Evolutionary conservation across 148 eudicot species (phyloP), one percentile per base, ranked within the genome.

Genomic region (Camellia granthamiana): DNA sequence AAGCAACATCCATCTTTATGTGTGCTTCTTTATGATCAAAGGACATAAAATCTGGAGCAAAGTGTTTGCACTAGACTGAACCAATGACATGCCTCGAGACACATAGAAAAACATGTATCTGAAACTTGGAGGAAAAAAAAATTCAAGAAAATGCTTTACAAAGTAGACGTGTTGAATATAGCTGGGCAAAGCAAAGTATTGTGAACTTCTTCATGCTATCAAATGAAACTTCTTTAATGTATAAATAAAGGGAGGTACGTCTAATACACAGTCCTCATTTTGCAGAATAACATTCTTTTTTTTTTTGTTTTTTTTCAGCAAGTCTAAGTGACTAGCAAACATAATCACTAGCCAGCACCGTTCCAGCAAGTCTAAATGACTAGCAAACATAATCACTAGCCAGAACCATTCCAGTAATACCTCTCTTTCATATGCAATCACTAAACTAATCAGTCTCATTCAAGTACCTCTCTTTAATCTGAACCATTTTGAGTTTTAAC

Each of bases 391-490:
- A 21, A 6, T 23, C 75, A 49, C 52, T 49, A 49, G 7, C 7
- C 52, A 0, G 52, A 0, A 49, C 38, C 38, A 49, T 21, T 71
- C 75, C 59, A 2, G 16, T 49, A 73, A 38, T 73, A 6, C 42
- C 58, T 38, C n/a, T 54, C 76, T 15, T 52, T 30, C 1, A 55
- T 30, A 44, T 73, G 58, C 76, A 54, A 52, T 23, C 19, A 23
- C 6, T 71, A n/a, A 10, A 9, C 52, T 47, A 14, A n/a, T 6
- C 41, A 14, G 15, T 49, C 1, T 58, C 46, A 47, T 30, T n/a
- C 38, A 30, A 72, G 13, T 30, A 72, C 47, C 76, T 52, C 42
- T 72, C 16, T 52, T 21, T 73, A 23, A 73, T 73, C 62, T 73
- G 62, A 43, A 13, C 38, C 38, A 1, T 30, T 30, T 56, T 56